A percentile compares a stretch with the other conserved stretches of the same genome.
phyloP scores from a whole-genome alignment of 1,284 basidiomycete species.

The Cutaneotrichosporon spelunceum region DNA sequence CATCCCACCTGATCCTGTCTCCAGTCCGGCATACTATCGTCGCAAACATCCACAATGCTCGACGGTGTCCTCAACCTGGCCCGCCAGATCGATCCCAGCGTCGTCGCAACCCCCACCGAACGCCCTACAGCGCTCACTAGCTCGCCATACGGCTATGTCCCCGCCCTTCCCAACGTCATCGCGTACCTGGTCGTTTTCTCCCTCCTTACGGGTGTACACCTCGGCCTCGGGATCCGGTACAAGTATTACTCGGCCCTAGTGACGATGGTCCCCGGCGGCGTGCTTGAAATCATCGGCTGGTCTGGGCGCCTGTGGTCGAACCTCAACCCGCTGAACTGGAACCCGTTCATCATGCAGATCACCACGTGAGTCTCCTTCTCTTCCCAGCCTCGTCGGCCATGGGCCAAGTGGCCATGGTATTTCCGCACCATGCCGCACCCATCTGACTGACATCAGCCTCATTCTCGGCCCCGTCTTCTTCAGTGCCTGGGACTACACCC shows the following conservation, averaged over 20 bases:
- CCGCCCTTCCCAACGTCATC: slow-evolving; percentile 20
- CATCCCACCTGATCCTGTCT: too few relatives aligned
- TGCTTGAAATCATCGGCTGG: slow-evolving; percentile 56
- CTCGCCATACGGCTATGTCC: slow-evolving; percentile 41
- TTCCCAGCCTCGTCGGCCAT: too few relatives aligned
- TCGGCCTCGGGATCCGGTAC: slow-evolving; percentile 52
- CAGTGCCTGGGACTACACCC: slow-evolving; percentile 41
- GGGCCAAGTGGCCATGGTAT: too few relatives aligned
- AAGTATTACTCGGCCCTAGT: slow-evolving; percentile 58
- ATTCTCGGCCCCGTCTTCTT: slow-evolving; percentile 51
- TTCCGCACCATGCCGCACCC: too few relatives aligned
- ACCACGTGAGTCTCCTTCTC: slow-evolving; percentile 28
- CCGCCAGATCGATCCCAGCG: not conserved
- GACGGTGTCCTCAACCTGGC: not conserved
- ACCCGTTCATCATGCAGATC: slow-evolving; percentile 55
- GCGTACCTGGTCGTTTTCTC: slow-evolving; percentile 37
- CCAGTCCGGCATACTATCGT: too few relatives aligned
- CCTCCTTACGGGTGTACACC: slow-evolving; percentile 51
- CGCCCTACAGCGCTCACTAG: not conserved
- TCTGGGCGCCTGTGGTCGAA: slow-evolving; percentile 36
- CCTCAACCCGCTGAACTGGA: slow-evolving; percentile 28
- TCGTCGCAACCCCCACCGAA: not conserved
- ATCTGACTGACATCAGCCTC: slow-evolving; percentile 28
- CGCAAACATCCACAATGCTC: not conserved
- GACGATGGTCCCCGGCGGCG: slow-evolving; percentile 57